A percentile compares a stretch with the other conserved stretches of the same genome.
These are phyloP conservation scores for Globisporangium cystogenes DNA, from an alignment of 352 stramenopile species.

Conservation along the genomic window DNA sequence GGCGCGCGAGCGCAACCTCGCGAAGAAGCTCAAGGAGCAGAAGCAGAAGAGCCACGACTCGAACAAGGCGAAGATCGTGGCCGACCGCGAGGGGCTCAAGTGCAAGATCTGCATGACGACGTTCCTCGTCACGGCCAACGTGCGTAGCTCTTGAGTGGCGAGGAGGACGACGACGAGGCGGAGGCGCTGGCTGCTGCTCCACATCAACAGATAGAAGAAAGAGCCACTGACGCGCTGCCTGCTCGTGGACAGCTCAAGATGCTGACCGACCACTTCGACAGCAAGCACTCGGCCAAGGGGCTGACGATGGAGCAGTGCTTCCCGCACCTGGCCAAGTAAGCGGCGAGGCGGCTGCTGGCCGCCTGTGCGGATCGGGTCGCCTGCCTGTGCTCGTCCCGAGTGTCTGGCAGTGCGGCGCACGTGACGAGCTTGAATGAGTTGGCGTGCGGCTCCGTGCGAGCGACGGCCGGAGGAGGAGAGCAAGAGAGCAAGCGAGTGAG, in stretches of 20 bases:
- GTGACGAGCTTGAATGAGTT: no score
- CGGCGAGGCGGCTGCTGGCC: no score
- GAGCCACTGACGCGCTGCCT: no score
- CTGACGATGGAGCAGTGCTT: conserved; percentile 48
- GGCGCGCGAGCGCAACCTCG: conserved; percentile 79
- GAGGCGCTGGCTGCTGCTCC: no score
- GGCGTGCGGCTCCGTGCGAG: no score
- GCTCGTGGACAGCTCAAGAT: conserved; percentile 50
- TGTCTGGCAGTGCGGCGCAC: no score
- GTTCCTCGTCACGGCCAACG: conserved; percentile 80
- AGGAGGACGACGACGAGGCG: no score
- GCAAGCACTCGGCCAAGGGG: conserved; percentile 72
- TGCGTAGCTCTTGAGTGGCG: conserved; percentile 38
- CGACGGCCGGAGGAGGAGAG: no score
- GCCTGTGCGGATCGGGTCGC: no score
- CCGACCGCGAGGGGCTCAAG: conserved; percentile 70
- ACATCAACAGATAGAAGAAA: no score
- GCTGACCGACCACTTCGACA: conserved; percentile 79
- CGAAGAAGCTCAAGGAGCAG: conserved; percentile 82
- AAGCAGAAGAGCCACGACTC: conserved; percentile 77
- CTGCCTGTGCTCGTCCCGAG: no score
- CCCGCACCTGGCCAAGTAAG: conserved; percentile 5
- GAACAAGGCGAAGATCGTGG: conserved; percentile 79
- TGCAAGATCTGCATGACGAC: conserved; percentile 88
- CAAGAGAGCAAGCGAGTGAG: no score